Base-by-base conservation (phyloP, 1,139 yeast species). In the Protomyces arabidopsidicola region DNA sequence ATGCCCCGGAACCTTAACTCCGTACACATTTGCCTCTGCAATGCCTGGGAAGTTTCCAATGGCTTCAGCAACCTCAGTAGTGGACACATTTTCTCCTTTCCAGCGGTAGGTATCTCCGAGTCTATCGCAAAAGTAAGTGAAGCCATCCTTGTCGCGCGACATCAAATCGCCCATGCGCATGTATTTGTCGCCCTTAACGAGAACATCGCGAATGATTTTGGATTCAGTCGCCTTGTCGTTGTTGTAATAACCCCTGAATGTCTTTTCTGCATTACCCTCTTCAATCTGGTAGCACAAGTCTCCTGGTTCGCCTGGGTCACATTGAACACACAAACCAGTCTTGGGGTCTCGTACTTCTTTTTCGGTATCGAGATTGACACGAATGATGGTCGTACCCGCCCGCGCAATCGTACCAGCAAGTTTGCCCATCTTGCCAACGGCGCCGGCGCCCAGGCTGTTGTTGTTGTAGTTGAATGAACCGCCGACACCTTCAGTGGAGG, bases 91-190 rank as follows among this genome's bases (percentile, higher is more conserved):
- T 76, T 93, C 98, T 1, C 96, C 88, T 76, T 90, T 91, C 98
- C 98, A 93, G 70, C 98, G 82, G 79, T 88, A 93, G 0, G 98
- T 91, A 73, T 93, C 98, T 48, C 98, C 98, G 72, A 91, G 31
- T 3, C 60, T 53, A 31, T 52, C 18, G 2, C 2, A 90, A 75
- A 93, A 93, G 75, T 87, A 90, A 71, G 88, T 79, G 70, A 87
- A 77, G 1, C 90, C 88, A 69, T 86, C 82, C 39, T 78, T 78
- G 73, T 90, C 97, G 73, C 80, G 77, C 70, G 79, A 83, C 72
- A 91, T 79, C 70, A 93, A 79, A 74, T 93, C 98, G 54, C 97
- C 98, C 45, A 89, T 82, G 72, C 97, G 81, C 71, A 87, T 86
- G 87, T 90, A 93, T 0, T 95, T 96, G 74, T 93, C 98, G 35